Evolutionary conservation across 1,284 basidiomycete species (phyloP), one percentile per base, ranked within the genome.

Genomic region (Trichosporon inkin): DNA sequence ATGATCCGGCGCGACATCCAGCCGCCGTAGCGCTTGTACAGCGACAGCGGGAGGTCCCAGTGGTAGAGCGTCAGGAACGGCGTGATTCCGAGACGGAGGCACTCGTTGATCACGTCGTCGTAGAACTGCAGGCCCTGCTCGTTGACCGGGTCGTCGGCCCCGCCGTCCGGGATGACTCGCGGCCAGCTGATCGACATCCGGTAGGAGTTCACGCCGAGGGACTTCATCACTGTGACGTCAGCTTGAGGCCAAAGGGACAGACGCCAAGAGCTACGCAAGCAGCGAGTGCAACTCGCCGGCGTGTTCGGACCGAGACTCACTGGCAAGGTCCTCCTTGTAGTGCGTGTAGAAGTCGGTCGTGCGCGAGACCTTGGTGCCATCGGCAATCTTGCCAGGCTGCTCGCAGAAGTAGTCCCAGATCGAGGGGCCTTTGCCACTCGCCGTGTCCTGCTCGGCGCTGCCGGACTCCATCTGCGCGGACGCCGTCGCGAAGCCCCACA

Each of bases 61-160:
- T 89, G 87, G 74, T 88, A 88, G 39, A 89, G 75, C 0, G 87
- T 89, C 86, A 89, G 82, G 69, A 86, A 87, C 7, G 88, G 88
- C 1, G 79, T 82, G 62, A 89, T 88, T 1, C 83, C 85, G 34
- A 81, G 76, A 0, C 55, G 60, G 35, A 66, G 55, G n/a, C 62
- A 60, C 51, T 63, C 66, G 57, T 68, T 61, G 35, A 68, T 66
- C 59, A 68, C 54, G 36, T 57, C 60, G 34, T 53, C 55, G 62
- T 68, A 68, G 61, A 65, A 65, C 64, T 83, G 78, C 62, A 90
- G 83, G 2, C 88, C 88, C 58, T 81, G 79, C 62, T 82, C 79
- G 69, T 88, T 90, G 49, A 88, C 75, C n/a, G 85, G 84, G 71
- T 89, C 87, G 60, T 85, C 80, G 28, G 85, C 81, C 32, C 88